phyloP scores from a whole-genome alignment of 2,329 filamentous ascomycete genomes.

The Emericellopsis cladophorae region DNA sequence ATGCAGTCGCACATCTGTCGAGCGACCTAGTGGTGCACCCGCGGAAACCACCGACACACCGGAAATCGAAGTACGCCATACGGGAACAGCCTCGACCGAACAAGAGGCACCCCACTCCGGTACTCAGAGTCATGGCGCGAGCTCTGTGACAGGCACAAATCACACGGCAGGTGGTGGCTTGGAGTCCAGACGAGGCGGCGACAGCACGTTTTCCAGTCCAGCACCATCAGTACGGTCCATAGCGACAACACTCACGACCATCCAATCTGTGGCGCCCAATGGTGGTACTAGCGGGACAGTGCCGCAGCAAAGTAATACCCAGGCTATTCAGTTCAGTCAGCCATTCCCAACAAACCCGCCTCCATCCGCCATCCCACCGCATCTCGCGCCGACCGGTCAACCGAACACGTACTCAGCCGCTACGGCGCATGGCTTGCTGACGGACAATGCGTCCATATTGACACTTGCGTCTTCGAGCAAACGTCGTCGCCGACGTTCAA shows the following conservation, averaged over 20 bases:
- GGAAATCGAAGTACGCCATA: conserved; percentile 37
- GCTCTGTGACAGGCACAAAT: conserved; percentile 59
- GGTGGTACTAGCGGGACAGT: conserved; percentile 25
- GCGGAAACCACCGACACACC: background rate
- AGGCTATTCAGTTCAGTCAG: conserved; percentile 50
- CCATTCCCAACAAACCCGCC: conserved; percentile 52
- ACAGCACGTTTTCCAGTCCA: conserved; percentile 71
- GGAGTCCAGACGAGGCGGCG: conserved; percentile 56
- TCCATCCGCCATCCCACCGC: conserved; percentile 59
- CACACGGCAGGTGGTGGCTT: conserved; percentile 54
- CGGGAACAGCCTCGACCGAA: conserved; percentile 75
- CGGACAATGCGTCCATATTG: conserved; percentile 76
- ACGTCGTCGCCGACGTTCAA: conserved; percentile 60
- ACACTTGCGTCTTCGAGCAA: conserved; percentile 77
- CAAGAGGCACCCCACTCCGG: conserved; percentile 62
- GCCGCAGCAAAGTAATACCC: conserved; percentile 24
- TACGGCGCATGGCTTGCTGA: conserved; percentile 70
- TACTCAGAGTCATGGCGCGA: conserved; percentile 59
- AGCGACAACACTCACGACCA: conserved; percentile 74
- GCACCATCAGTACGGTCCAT: conserved; percentile 70
- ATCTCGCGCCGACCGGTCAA: conserved; percentile 44
- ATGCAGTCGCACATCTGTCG: conserved; percentile 40
- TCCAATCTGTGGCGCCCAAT: conserved; percentile 60
- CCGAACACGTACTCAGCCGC: conserved; percentile 66
- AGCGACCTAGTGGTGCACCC: conserved; percentile 15